Percentiles rank a stretch among this genome's conserved stretches.
Evolutionary conservation across 202 grass and related monocot genomes (phyloP).

Genomic region (Brachypodium distachyon): DNA sequence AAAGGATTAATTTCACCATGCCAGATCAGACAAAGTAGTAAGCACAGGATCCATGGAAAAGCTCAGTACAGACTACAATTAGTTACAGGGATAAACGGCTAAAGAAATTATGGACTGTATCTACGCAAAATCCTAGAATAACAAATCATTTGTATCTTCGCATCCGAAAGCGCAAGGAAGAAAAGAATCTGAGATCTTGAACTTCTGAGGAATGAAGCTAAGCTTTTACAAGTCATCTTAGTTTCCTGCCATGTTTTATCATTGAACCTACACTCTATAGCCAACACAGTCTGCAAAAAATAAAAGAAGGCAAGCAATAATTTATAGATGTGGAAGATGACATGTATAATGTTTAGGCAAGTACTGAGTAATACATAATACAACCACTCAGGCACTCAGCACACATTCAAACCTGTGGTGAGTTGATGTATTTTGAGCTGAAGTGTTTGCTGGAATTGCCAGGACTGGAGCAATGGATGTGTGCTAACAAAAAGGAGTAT

Average conservation of each 20-base stretch:
- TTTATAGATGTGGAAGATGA: neutral
- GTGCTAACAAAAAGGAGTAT: neutral
- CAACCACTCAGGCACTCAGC: neutral
- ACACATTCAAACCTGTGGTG: too few relatives aligned
- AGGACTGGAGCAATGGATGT: neutral
- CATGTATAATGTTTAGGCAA: neutral
- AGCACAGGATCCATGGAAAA: neutral
- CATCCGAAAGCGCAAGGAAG: neutral
- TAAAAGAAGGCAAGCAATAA: conserved; percentile 2
- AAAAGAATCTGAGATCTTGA: conserved; percentile 26
- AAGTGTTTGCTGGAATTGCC: neutral
- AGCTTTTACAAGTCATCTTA: conserved; percentile 40
- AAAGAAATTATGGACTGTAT: neutral
- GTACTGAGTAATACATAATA: conserved; percentile 2
- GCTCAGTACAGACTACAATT: neutral
- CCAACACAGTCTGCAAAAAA: conserved; percentile 63
- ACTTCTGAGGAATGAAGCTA: conserved; percentile 19
- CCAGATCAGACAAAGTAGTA: neutral
- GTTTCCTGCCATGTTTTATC: conserved; percentile 84
- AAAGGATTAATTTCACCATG: neutral
- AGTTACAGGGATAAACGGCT: neutral
- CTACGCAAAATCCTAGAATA: neutral
- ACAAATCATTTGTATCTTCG: neutral
- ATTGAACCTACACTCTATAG: conserved; percentile 80
- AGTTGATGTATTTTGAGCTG: neutral